Conservation (phyloP, 2,329 filamentous ascomycete species). For the Hypoxylon sp. region DNA sequence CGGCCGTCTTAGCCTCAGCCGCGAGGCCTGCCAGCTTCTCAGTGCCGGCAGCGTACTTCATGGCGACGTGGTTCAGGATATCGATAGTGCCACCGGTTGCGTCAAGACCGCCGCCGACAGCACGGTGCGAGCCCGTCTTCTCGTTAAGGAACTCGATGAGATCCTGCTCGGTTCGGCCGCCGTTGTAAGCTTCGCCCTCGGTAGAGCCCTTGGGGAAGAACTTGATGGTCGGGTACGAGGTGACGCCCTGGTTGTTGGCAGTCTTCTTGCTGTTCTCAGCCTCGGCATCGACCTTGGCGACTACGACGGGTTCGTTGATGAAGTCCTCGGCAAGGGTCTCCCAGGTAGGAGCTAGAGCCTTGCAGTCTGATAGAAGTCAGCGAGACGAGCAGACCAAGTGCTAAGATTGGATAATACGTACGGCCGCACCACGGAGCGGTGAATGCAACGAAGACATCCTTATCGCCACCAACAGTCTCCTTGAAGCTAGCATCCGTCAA, state of each 20-base stretch:
- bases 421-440: slow-evolving; percentile 98
- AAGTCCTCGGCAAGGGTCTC: slow-evolving; percentile 87
- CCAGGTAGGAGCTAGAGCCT: slow-evolving; percentile 88
- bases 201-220: slow-evolving; percentile 90
- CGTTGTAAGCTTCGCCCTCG: slow-evolving; percentile 74
- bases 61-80: slow-evolving; percentile 76
- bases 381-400: slow-evolving; percentile 21
- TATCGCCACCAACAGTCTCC: slow-evolving; percentile 79
- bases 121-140: slow-evolving; percentile 86
- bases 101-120: slow-evolving; percentile 81
- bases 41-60: slow-evolving; percentile 72
- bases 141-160: slow-evolving; percentile 85
- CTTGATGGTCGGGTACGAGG: slow-evolving; percentile 95
- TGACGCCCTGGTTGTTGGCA: slow-evolving; percentile 77
- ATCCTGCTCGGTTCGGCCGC: slow-evolving; percentile 77
- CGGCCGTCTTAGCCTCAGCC: slow-evolving; percentile 75
- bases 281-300: slow-evolving; percentile 97
- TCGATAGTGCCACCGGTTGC: slow-evolving; percentile 82
- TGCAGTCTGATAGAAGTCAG: slow-evolving; percentile 77
- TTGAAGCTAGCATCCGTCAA: slow-evolving; percentile 83
- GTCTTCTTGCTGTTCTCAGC: slow-evolving; percentile 80
- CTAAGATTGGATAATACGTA: slow-evolving; percentile 62
- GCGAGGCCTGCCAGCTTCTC: slow-evolving; percentile 68
- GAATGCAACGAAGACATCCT: slow-evolving; percentile 93
- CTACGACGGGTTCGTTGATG: slow-evolving; percentile 78